Evolutionary conservation across 2,329 filamentous ascomycete genomes (phyloP).

Genomic region (Colletotrichum sp.): DNA sequence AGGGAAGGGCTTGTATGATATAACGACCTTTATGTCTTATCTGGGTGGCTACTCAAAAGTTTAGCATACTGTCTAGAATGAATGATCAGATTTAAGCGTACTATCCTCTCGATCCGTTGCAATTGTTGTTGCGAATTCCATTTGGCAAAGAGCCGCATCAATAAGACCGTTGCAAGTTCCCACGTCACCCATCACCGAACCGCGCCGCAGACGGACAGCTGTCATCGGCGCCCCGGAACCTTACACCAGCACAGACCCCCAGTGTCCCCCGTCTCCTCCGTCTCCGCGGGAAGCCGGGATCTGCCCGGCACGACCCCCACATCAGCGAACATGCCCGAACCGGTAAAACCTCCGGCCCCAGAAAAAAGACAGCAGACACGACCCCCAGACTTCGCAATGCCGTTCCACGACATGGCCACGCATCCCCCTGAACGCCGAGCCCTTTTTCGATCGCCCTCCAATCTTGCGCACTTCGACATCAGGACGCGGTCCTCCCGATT

Average conservation of each 20-base stretch:
- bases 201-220: not conserved
- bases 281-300: not conserved
- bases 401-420: not conserved
- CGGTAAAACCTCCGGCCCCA: conserved; percentile 1
- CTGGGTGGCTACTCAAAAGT: not conserved
- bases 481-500: not conserved
- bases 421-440: not conserved
- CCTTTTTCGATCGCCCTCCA: not conserved
- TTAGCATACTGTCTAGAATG: not conserved
- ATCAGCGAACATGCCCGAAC: not conserved
- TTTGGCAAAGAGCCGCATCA: not conserved
- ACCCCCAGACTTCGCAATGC: not conserved
- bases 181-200: not conserved
- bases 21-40: not conserved
- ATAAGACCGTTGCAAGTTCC: not conserved
- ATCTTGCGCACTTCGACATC: not conserved
- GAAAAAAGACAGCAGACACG: not conserved
- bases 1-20: not conserved
- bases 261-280: not conserved
- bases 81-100: not conserved
- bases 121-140: not conserved
- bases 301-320: conserved; percentile 7
- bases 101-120: not conserved
- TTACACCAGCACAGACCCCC: not conserved
- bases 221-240: not conserved